Evolutionary conservation across 2,329 filamentous ascomycete species (phyloP).

Genomic region (Aureobasidium lini): DNA sequence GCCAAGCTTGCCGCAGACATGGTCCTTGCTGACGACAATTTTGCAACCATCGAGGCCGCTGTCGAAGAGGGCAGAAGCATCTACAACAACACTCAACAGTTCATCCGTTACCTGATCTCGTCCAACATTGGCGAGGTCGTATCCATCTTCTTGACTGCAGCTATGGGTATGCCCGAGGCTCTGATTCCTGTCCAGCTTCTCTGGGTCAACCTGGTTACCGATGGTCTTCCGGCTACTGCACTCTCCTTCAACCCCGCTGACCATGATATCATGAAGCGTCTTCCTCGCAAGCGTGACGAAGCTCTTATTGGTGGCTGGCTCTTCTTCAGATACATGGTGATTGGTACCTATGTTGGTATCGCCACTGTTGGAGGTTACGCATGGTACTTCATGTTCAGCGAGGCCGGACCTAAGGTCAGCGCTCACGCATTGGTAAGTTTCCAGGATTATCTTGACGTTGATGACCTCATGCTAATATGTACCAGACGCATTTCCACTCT

Average conservation of each 20-base stretch:
- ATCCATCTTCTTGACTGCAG: conserved; percentile 95
- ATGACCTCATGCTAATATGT: conserved; percentile 14
- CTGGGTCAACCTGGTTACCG: conserved; percentile 98
- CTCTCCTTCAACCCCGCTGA: conserved; percentile 98
- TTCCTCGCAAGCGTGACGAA: conserved; percentile 87
- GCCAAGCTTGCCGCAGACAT: conserved; percentile 95
- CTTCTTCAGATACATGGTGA: conserved; percentile 95
- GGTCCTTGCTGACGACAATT: conserved; percentile 98
- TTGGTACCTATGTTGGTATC: conserved; percentile 88
- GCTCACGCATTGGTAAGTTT: conserved; percentile 69
- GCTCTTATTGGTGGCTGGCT: conserved; percentile 89
- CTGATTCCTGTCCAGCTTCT: conserved; percentile 94
- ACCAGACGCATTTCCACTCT: conserved; percentile 75
- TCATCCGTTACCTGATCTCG: conserved; percentile 97
- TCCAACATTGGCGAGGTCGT: conserved; percentile 99
- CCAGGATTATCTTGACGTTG: not conserved
- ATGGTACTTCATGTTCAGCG: conserved; percentile 99
- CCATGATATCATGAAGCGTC: conserved; percentile 92
- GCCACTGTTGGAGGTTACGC: conserved; percentile 95
- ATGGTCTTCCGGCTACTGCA: conserved; percentile 91
- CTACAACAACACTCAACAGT: conserved; percentile 99
- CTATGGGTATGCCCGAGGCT: conserved; percentile 94
- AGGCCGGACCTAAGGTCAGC: conserved; percentile 78
- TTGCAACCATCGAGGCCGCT: conserved; percentile 91
- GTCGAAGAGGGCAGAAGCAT: conserved; percentile 97